Percentiles rank a stretch among this genome's conserved stretches.
Evolutionary conservation across 352 stramenopile species (phyloP).

Genomic region (Globisporangium ultimum): DNA sequence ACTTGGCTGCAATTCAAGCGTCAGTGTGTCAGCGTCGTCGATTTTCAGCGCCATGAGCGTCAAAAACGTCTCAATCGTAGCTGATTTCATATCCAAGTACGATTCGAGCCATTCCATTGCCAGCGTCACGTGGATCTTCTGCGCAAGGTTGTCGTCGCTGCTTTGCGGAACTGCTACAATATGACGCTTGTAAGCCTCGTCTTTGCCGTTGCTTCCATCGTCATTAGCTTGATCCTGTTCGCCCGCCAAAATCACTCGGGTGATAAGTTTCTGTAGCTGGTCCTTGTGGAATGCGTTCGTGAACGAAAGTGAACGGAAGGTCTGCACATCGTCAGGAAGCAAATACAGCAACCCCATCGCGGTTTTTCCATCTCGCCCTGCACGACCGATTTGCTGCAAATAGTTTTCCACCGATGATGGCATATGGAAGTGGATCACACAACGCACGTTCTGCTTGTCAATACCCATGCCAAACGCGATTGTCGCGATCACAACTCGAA

Average conservation of each 20-base stretch:
- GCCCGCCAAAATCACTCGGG: conserved; percentile 30
- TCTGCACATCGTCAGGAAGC: conserved; percentile 54
- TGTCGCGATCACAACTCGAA: conserved; percentile 94
- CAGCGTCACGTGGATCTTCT: conserved; percentile 29
- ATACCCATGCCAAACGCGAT: conserved; percentile 99
- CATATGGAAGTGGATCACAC: conserved; percentile 97
- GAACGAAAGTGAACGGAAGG: conserved; percentile 71
- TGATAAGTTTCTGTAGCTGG: conserved; percentile 47
- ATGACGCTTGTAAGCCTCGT: conserved; percentile 9
- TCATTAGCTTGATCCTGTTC: not conserved
- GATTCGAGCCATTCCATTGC: conserved; percentile 58
- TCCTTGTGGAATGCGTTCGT: conserved; percentile 56
- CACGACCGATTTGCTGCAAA: conserved; percentile 96
- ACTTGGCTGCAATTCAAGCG: conserved; percentile 34
- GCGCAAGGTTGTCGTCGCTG: not conserved
- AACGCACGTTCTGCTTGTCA: conserved; percentile 96
- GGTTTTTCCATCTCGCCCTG: conserved; percentile 91
- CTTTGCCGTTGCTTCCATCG: not conserved
- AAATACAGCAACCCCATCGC: conserved; percentile 66
- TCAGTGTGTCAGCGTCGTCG: conserved; percentile 5
- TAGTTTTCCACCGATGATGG: conserved; percentile 98
- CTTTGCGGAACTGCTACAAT: conserved; percentile 20
- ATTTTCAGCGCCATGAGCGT: conserved; percentile 50
- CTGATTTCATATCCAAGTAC: conserved; percentile 67
- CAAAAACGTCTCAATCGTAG: conserved; percentile 76